Conservation (phyloP, 129 eudicot species). For the Mikania micrantha region DNA sequence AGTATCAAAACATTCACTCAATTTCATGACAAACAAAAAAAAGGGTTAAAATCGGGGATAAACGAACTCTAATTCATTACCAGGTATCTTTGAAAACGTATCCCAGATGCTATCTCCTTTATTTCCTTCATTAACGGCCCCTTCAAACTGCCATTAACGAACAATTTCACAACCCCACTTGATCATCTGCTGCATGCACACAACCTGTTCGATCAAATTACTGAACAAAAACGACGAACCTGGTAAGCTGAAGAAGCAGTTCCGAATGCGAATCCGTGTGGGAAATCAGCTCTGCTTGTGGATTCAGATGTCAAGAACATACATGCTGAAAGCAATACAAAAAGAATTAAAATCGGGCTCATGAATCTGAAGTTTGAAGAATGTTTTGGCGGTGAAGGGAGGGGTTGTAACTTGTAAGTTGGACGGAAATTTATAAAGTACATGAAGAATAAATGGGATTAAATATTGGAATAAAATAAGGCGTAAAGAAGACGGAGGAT, state of each 20-base stretch:
- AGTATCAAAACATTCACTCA: background rate
- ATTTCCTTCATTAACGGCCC: constrained; percentile 91
- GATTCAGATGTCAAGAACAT: constrained; percentile 29
- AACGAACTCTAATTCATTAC: constrained; percentile 16
- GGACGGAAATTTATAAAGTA: background rate
- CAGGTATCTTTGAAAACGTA: constrained; percentile 64
- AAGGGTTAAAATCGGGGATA: background rate
- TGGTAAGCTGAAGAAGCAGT: constrained; percentile 95
- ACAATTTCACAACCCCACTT: background rate
- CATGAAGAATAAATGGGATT: background rate
- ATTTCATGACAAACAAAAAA: background rate
- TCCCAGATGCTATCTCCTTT: constrained; percentile 94
- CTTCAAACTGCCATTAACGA: constrained; percentile 66
- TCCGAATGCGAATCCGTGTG: constrained; percentile 69
- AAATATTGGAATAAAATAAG: background rate
- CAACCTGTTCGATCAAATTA: background rate
- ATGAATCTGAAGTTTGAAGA: constrained; percentile 18
- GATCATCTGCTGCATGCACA: background rate
- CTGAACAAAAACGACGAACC: constrained; percentile 25
- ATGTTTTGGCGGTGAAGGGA: constrained; percentile 21
- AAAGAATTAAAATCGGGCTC: constrained; percentile 13
- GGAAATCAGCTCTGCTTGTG: constrained; percentile 60
- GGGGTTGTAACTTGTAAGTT: too few relatives aligned
- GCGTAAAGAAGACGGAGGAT: background rate
- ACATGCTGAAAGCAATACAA: background rate